Percentiles rank a stretch among this genome's conserved stretches.
These are phyloP conservation scores for Fragaria iinumae DNA, from an alignment of 306 rosid genomes.

Conservation along the genomic window DNA sequence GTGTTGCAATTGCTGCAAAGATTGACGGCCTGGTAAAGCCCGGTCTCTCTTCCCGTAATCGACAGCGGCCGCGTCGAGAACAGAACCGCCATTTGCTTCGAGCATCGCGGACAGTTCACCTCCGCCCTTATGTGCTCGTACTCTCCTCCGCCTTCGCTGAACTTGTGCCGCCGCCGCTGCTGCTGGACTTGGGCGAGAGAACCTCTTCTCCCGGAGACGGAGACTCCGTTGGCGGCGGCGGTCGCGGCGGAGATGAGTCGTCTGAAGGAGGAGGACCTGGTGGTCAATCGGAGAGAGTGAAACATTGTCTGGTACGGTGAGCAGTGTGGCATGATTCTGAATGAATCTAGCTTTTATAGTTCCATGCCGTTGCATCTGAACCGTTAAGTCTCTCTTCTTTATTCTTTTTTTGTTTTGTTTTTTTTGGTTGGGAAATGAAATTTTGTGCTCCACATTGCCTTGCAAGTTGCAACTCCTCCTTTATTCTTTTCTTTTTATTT, in stretches of 20 bases:
- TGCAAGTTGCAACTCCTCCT: no score
- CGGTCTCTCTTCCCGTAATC: conserved; percentile 41
- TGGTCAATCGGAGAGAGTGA: neutral
- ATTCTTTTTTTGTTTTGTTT: no score
- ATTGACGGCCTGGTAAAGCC: conserved; percentile 61
- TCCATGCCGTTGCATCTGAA: no score
- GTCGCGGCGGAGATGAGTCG: conserved; percentile 9
- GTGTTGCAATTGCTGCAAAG: conserved; percentile 56
- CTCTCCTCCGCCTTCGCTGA: conserved; percentile 10
- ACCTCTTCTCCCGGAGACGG: neutral
- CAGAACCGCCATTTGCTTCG: conserved; percentile 44
- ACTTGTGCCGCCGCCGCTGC: conserved; percentile 19
- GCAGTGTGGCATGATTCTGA: neutral
- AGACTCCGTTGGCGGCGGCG: neutral
- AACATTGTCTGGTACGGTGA: neutral
- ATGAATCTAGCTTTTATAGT: neutral
- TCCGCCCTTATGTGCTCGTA: conserved; percentile 55
- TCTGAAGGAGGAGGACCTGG: neutral
- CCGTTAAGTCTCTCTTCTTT: no score
- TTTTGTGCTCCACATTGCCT: no score
- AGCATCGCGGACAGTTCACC: conserved; percentile 63
- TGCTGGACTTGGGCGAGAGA: neutral
- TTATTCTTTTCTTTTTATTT: no score
- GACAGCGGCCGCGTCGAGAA: conserved; percentile 70
- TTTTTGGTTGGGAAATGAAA: no score